Evolutionary conservation across 805 yeast genomes (phyloP), one percentile per base, ranked within the genome.

Genomic region (Schwanniomyces sp.): DNA sequence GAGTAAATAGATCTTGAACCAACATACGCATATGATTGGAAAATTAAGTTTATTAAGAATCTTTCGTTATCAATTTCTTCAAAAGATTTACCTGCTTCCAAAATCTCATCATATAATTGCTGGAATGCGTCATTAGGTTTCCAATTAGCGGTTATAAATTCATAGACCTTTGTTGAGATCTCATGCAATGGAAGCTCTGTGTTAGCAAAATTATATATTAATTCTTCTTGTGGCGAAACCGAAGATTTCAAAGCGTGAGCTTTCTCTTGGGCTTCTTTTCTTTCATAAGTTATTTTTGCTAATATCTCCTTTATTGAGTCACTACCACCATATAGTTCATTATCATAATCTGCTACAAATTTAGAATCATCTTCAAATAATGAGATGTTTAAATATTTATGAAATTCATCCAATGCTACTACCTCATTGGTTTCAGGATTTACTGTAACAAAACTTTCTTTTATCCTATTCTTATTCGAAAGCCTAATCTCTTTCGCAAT

Each of bases 1-100:
- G 78, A 73, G 54, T 71, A 88, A 38, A 91, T 77, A 0, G 97
- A 91, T 61, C 97, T 79, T 41, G 90, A 85, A 11, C 98, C 97
- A 48, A 90, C 84, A 55, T 84, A 84, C 40, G 92, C 86, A 44
- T 89, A 76, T 0, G 86, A 75, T 58, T 88, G 92, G 57, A 85
- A 76, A 11, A 90, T 66, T 12, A 88, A 67, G 26, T 85, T 80
- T 14, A 87, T 71, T 32, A 85, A 63, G 46, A 85, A 66, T 47
- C 55, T 53, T 27, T 61, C 66, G 12, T 52, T 49, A 41, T 66
- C 52, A 24, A 64, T 56, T 2, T 50, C 55, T 6, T 63, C 61
- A 37, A 49, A 25, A n/a, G 45, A 51, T 11, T 52, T 45, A 16
- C 50, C 34, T 4, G 63, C 60, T n/a, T 52, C 54, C 28, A 60